Base-by-base conservation (phyloP, 345 rosid species). In the Eucalyptus erythrocorys region DNA sequence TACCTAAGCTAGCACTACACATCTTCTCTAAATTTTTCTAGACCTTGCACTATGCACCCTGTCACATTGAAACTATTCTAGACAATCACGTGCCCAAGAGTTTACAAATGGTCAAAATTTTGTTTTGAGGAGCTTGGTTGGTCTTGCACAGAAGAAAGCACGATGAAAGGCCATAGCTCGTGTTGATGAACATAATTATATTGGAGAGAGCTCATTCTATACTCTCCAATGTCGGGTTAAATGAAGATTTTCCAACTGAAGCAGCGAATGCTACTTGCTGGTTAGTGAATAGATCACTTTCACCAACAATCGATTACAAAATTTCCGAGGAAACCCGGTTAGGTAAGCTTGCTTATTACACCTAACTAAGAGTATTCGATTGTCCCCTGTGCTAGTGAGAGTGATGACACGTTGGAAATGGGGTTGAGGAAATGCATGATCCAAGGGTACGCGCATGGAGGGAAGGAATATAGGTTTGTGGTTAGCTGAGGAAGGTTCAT, bases 261-360 rank as follows among this genome's bases (percentile, higher is more conserved):
- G 8, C 0, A 6, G 7, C 11, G 8, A 76, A 19, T 11, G 24
- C 8, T 0, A 0, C 3, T 40, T 37, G 45, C 2, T 21, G 27
- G 27, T 76, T 40, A 51, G 57, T 21, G 32, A 59, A 27, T 13
- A 0, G 13, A 27, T 59, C 14, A 27, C 80, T 32, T 34, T 34
- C 43, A 10, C 82, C 27, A 10, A 76, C 30, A 21, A 21, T 37
- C 0, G 2, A 71, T 19, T 71, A 13, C 27, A 37, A 5, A 71
- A 19, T 1, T 71, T 8, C 3, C 1, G 0, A 37, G 13, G 43
- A 71, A 37, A 37, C 27, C 9, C 11, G 13, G 9, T 34, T 2
- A 32, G 6, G 6, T 68, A 32, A 34, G 22, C 24, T 16, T 32
- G 12, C 24, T 17, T 22, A 34, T 34, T 71, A 34, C 24, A 32